phyloP scores from a whole-genome alignment of 2,329 filamentous ascomycete species.

The Stylonectria norvegica region DNA sequence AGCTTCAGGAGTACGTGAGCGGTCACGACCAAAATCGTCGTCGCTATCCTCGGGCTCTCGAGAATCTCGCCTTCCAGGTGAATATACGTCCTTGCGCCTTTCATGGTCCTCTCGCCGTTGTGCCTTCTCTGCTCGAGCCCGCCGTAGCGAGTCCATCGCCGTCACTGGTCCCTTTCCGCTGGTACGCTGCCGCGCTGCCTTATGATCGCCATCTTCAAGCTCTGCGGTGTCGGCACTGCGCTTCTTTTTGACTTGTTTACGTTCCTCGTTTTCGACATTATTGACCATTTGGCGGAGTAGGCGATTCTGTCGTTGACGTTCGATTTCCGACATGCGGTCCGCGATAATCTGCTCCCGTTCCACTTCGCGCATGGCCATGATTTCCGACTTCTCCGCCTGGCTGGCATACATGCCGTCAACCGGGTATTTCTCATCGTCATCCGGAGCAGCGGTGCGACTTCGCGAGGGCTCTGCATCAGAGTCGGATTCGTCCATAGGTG shows the following conservation, averaged over 20 bases:
- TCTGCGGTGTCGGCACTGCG: slow-evolving; percentile 78
- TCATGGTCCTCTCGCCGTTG: slow-evolving; percentile 51
- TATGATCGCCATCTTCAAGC: slow-evolving; percentile 70
- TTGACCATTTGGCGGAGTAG: slow-evolving; percentile 74
- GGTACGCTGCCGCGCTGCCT: slow-evolving; percentile 69
- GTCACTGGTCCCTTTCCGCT: slow-evolving; percentile 39
- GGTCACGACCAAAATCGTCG: slow-evolving; percentile 67
- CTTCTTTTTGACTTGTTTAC: slow-evolving; percentile 55
- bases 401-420: slow-evolving; percentile 83
- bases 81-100: slow-evolving; percentile 54
- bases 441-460: slow-evolving; percentile 43
- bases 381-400: slow-evolving; percentile 69
- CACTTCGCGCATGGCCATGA: slow-evolving; percentile 84
- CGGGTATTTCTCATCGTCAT: slow-evolving; percentile 69
- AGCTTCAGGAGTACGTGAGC: slow-evolving; percentile 55
- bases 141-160: slow-evolving; percentile 68
- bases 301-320: slow-evolving; percentile 76
- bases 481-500: slow-evolving; percentile 85
- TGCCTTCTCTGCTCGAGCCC: slow-evolving; percentile 60
- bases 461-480: slow-evolving; percentile 54
- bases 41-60: slow-evolving; percentile 68
- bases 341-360: slow-evolving; percentile 88
- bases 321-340: slow-evolving; percentile 78
- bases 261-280: slow-evolving; percentile 62
- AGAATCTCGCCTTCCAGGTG: slow-evolving; percentile 32